Percentiles rank a stretch among this genome's conserved stretches.
Conservation (phyloP, 345 rosid species). For the Salix arbutifolia region DNA sequence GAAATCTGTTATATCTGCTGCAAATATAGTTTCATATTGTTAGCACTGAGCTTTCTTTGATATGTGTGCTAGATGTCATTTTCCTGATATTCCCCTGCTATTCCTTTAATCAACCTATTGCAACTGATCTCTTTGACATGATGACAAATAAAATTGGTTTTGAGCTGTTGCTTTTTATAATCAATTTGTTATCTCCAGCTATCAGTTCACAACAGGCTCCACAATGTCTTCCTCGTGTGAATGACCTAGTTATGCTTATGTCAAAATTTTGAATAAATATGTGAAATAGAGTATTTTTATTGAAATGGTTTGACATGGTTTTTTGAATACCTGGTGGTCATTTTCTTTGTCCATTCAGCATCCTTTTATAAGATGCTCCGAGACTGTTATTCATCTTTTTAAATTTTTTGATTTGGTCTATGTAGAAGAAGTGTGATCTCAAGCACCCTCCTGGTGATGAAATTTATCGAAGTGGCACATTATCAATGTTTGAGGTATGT, state of each 20-base stretch:
- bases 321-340: background rate
- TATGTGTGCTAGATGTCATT: background rate
- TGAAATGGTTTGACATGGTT: background rate
- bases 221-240: background rate
- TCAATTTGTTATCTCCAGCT: too few relatives aligned
- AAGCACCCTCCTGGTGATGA: conserved; percentile 99
- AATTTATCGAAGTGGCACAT: conserved; percentile 90
- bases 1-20: background rate
- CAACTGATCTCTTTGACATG: background rate
- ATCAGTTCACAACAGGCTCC: background rate
- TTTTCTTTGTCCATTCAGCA: background rate
- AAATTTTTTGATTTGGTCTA: background rate
- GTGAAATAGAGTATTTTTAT: background rate
- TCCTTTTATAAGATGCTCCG: background rate
- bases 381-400: background rate
- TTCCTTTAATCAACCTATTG: background rate
- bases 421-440: conserved; percentile 89
- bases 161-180: too few relatives aligned
- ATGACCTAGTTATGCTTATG: background rate
- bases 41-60: background rate
- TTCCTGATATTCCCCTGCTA: background rate
- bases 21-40: background rate
- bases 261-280: background rate
- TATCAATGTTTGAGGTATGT: conserved; percentile 98
- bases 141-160: background rate